Base-by-base conservation (phyloP, 257 asterid species). In the Plectranthus barbatus region DNA sequence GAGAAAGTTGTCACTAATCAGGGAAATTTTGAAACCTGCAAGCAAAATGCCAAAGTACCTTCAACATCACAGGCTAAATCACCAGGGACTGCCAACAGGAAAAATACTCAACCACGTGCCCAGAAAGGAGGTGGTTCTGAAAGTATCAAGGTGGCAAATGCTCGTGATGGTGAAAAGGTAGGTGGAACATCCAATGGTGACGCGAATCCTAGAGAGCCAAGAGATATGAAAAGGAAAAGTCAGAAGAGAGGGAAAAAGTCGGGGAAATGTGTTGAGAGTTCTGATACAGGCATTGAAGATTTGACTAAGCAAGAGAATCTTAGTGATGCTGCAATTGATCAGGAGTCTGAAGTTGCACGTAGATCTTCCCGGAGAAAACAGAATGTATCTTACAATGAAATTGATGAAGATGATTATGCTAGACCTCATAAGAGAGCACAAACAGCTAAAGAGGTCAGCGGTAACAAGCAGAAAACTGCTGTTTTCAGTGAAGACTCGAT, bases 321-420 rank as follows among this genome's bases (percentile, higher is more conserved):
- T 42, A 62, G 62, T 34, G 56, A 54, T 68, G 29, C 46, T 59
- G 72, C 76, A 12, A 69, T 76, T 55, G 75, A 26, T 21, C 44
- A 55, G 33, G 61, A 56, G 46, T 51, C 26, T n/a, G 66, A 34
- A 39, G 50, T n/a, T 17, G 47, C 73, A 23, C 79, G 86, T 54
- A 80, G 84, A 78, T 79, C 88, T 15, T 66, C 79, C 61, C 81
- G 89, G 45, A 76, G 68, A 57, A 83, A 77, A 75, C 91, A 83
- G 42, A 12, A 72, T 59, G 74, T 81, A 61, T 76, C 81, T 2
- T 78, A 88, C 72, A 60, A 64, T 57, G 96, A 84, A 57, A 49
- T 67, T 65, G 94, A 73, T 64, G 84, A 72, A 42, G 84, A 73
- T 59, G 80, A 66, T 63, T 17, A 68, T 65, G 66, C 72, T 56